Evolutionary conservation across 495 filamentous ascomycete genomes (phyloP).

Genomic region (Penicillium robsamsonii): DNA sequence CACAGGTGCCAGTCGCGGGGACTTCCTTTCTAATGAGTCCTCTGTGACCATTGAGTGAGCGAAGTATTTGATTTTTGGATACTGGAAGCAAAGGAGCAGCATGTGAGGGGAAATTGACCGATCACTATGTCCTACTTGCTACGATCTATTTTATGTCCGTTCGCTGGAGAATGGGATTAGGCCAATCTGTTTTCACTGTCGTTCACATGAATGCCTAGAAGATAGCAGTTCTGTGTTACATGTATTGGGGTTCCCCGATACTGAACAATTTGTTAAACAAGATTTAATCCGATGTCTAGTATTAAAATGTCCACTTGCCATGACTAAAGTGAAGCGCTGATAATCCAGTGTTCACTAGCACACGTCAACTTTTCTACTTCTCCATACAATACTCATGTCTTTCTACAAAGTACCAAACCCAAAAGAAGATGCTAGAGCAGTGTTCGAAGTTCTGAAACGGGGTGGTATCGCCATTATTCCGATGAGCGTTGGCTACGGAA

Average conservation of each 20-base stretch:
- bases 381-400: not conserved
- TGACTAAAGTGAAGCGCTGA: not conserved
- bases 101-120: not conserved
- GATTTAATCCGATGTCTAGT: not conserved
- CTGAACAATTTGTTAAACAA: not conserved
- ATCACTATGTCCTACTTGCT: not conserved
- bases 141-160: not conserved
- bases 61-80: not conserved
- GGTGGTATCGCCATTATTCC: conserved; percentile 29
- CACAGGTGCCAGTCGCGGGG: conserved; percentile 17
- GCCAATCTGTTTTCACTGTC: not conserved
- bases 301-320: not conserved
- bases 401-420: not conserved
- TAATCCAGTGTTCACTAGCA: not conserved
- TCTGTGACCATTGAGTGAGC: conserved; percentile 13
- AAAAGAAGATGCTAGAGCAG: conserved; percentile 19
- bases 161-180: not conserved
- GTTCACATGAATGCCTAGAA: not conserved
- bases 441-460: conserved; percentile 23
- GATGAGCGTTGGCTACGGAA: conserved; percentile 25
- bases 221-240: not conserved
- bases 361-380: too few relatives aligned
- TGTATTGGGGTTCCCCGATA: not conserved
- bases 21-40: conserved; percentile 25
- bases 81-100: not conserved